Evolutionary conservation across 2,329 filamentous ascomycete species (phyloP).

Genomic region (Aspergillus carbonarius): DNA sequence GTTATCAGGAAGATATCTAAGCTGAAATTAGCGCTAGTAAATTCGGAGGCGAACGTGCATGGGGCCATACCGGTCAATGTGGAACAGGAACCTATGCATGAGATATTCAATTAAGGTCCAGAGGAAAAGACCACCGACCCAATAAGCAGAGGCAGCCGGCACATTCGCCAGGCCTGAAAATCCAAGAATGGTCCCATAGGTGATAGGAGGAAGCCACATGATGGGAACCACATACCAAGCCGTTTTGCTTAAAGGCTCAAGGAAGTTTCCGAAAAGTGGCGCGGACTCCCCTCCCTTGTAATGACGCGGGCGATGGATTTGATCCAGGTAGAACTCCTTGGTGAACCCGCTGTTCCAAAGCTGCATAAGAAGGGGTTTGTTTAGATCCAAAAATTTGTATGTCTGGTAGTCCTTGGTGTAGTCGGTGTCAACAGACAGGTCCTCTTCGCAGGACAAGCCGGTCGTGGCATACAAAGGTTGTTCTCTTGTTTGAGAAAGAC

Average conservation of each 20-base stretch:
- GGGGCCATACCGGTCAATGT: slow-evolving; percentile 75
- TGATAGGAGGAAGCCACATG: slow-evolving; percentile 78
- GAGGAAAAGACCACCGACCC: slow-evolving; percentile 67
- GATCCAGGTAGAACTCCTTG: slow-evolving; percentile 96
- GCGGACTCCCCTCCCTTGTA: slow-evolving; percentile 92
- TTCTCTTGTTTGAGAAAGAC: slow-evolving; percentile 28
- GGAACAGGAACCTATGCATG: slow-evolving; percentile 88
- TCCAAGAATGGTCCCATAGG: slow-evolving; percentile 69
- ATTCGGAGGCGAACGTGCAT: not conserved
- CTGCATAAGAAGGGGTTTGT: slow-evolving; percentile 79
- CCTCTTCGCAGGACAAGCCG: slow-evolving; percentile 85
- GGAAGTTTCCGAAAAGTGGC: slow-evolving; percentile 93
- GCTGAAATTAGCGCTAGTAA: slow-evolving; percentile 18
- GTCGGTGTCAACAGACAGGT: slow-evolving; percentile 85
- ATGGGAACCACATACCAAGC: slow-evolving; percentile 88
- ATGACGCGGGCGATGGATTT: slow-evolving; percentile 92
- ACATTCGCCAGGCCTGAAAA: slow-evolving; percentile 58
- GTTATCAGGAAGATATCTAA: slow-evolving; percentile 85
- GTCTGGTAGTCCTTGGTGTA: slow-evolving; percentile 71
- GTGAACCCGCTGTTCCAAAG: slow-evolving; percentile 84
- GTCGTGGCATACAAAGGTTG: slow-evolving; percentile 57
- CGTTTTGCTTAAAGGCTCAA: slow-evolving; percentile 96
- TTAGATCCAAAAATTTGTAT: slow-evolving; percentile 92
- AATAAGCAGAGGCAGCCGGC: slow-evolving; percentile 59
- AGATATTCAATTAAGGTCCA: slow-evolving; percentile 92